Evolutionary conservation across 1,284 basidiomycete genomes (phyloP).

Genomic region (Ganoderma boninense): DNA sequence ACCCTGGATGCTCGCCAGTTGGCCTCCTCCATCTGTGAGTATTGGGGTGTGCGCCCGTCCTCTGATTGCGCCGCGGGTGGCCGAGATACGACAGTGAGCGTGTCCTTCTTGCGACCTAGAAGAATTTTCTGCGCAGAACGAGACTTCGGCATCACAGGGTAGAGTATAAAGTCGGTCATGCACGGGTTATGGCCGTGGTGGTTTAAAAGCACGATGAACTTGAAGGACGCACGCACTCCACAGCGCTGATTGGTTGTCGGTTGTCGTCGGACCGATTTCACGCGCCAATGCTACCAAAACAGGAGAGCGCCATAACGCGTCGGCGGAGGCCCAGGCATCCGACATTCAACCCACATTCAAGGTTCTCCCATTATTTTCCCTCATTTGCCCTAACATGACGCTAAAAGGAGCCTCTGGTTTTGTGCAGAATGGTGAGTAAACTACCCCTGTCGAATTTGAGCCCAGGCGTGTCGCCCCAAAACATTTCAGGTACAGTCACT

Average conservation of each 20-base stretch:
- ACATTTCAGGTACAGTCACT: too few relatives aligned
- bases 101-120: too few relatives aligned
- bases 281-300: neutral
- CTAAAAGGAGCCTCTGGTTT: too few relatives aligned
- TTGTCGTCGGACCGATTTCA: neutral
- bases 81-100: neutral
- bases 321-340: too few relatives aligned
- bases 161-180: neutral
- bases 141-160: neutral
- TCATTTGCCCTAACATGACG: too few relatives aligned
- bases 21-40: neutral
- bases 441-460: too few relatives aligned
- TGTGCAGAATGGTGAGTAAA: too few relatives aligned
- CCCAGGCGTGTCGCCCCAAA: too few relatives aligned
- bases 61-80: neutral
- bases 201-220: neutral
- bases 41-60: neutral
- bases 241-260: neutral
- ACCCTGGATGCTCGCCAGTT: neutral
- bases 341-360: too few relatives aligned
- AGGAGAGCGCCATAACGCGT: too few relatives aligned
- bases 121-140: neutral
- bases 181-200: neutral
- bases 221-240: neutral
- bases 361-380: too few relatives aligned